Conservation (phyloP, 164 flowering plant genomes). For the Brasenia schreberi region DNA sequence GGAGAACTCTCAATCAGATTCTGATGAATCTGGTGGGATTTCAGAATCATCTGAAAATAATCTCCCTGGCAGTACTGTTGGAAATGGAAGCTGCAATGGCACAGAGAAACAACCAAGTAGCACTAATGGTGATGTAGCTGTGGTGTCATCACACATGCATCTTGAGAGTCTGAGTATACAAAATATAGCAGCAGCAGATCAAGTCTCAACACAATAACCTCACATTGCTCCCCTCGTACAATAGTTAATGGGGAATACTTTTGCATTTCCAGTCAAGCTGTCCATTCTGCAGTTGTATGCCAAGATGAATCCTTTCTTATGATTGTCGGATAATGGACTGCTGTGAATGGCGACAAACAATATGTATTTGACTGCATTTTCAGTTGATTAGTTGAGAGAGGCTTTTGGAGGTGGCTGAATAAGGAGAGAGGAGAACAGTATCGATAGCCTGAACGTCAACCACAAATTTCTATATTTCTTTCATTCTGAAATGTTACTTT, state of each 20-base stretch:
- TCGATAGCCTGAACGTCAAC: not conserved
- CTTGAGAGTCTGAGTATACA: not conserved
- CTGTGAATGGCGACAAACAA: not conserved
- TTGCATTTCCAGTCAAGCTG: not conserved
- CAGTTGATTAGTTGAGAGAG: not conserved
- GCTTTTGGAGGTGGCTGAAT: not conserved
- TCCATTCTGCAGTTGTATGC: not conserved
- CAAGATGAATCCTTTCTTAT: not conserved
- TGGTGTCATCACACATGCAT: not conserved
- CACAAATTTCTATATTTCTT: too few species aligned
- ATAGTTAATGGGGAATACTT: not conserved
- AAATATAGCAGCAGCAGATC: not conserved
- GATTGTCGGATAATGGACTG: too few species aligned
- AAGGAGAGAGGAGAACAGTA: not conserved
- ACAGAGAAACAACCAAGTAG: not conserved
- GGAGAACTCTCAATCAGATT: constrained; percentile 20
- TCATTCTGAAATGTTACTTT: too few species aligned
- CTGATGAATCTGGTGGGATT: constrained; percentile 22
- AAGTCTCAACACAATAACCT: too few species aligned
- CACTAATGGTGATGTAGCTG: not conserved
- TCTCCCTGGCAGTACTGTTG: not conserved
- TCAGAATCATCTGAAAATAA: constrained; percentile 1
- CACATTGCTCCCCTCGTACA: not conserved
- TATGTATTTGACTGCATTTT: not conserved
- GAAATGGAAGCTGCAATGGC: not conserved